Base-by-base conservation (phyloP, 169 alveolate genomes). In the Plasmodium berghei region DNA sequence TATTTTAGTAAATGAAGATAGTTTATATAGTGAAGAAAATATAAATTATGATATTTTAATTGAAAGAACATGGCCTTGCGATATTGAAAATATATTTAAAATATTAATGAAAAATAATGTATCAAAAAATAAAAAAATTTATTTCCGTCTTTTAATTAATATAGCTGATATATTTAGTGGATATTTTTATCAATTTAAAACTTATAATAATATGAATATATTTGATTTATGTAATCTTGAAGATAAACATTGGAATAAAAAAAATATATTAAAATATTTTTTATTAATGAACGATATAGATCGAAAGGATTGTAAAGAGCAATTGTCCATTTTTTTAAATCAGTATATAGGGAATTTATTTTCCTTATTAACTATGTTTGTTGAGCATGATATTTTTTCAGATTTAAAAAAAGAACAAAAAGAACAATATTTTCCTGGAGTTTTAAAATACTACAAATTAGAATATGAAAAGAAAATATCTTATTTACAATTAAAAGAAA, bases 101-200 rank as follows among this genome's bases (percentile, higher is more conserved):
- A 73, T 73, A 1, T 67, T 85, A 59, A 52, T 85, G 75, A 52
- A 70, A 85, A 69, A 58, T 20, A 85, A 85, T 22, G 45, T 85
- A 59, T 10, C 56, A 62, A 70, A 85, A 62, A 72, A 85, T 58
- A 69, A 85, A 58, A 85, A 85, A 46, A 62, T 85, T 28, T 70
- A 74, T 70, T 70, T 85, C 14, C 85, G 91, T 9, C 91, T 85
- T 70, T 48, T 85, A 85, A 85, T 85, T 63, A 59, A 46, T 34
- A 9, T 85, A 10, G 91, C 87, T 46, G 91, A 85, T 62, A 85
- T 85, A 16, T 85, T 70, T 72, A 85, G 87, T 70, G 72, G 75
- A 40, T 70, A 69, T 63, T 85, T 70, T 58, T 85, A 85, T 58
- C 58, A 18, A 63, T 85, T 85, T 52, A 69, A 85, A 20, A 34